Evolutionary conservation across 306 rosid genomes (phyloP).

Genomic region (Glycine tomentella): DNA sequence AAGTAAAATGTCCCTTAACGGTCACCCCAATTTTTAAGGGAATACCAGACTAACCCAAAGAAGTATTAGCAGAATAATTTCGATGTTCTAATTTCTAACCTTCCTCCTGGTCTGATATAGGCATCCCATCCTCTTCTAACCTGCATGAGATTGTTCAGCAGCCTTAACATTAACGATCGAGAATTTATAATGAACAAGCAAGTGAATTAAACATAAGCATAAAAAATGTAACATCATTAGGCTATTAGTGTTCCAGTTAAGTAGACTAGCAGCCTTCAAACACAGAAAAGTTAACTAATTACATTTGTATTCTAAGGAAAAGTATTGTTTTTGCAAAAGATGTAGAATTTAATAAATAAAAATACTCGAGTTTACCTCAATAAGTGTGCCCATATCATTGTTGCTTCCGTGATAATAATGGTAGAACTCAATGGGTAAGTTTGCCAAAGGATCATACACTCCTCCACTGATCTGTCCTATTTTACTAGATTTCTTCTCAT

Average conservation of each 20-base stretch:
- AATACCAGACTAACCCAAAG: constrained; percentile 16
- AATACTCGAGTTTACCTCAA: constrained; percentile 67
- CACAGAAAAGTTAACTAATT: constrained; percentile 23
- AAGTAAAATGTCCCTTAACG: too few relatives aligned
- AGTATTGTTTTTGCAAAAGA: constrained; percentile 3
- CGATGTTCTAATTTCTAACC: constrained; percentile 63
- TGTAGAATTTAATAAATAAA: constrained; percentile 11
- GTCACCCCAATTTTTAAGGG: not conserved
- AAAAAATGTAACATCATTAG: not conserved
- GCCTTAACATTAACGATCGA: constrained; percentile 40
- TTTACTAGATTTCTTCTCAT: constrained; percentile 58
- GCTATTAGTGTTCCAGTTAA: constrained; percentile 2
- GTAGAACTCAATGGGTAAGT: constrained; percentile 88
- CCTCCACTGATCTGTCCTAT: constrained; percentile 54
- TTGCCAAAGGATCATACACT: constrained; percentile 63
- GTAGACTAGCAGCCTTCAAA: constrained; percentile 28
- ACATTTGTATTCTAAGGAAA: not conserved
- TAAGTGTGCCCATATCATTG: constrained; percentile 88
- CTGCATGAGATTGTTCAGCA: constrained; percentile 58
- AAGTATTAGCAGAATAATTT: constrained; percentile 26
- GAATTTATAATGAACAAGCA: not conserved
- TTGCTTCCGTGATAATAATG: constrained; percentile 94
- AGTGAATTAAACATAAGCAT: not conserved
- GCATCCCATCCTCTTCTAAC: constrained; percentile 99
- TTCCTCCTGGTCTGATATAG: constrained; percentile 89